Percentiles rank a stretch among this genome's conserved stretches.
Conservation (phyloP, 2,329 filamentous ascomycete species). For the Hortaea werneckii region DNA sequence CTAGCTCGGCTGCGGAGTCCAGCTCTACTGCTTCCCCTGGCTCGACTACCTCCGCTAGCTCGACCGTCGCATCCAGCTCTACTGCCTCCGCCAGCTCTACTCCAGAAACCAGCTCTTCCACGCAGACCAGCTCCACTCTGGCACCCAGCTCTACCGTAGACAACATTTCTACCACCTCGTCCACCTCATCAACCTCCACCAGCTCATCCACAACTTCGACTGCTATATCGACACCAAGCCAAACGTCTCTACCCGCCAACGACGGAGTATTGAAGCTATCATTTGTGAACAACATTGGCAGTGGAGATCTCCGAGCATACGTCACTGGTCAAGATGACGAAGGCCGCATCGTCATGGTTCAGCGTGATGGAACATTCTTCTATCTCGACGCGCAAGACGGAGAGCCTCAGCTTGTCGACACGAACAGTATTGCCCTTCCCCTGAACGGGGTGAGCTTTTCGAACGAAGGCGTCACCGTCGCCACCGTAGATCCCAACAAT, state of each 20-base stretch:
- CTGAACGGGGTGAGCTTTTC: conserved; percentile 29
- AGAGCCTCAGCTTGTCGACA: conserved; percentile 23
- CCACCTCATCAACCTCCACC: not conserved
- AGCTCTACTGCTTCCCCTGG: not conserved
- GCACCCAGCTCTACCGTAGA: too few relatives aligned
- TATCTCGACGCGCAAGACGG: conserved; percentile 33
- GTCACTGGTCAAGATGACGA: conserved; percentile 36
- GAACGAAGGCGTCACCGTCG: conserved; percentile 9
- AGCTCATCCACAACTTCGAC: not conserved
- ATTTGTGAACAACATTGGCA: conserved; percentile 37
- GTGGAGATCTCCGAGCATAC: conserved; percentile 34
- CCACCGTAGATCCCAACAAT: not conserved
- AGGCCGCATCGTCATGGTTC: conserved; percentile 35
- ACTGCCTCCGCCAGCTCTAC: not conserved
- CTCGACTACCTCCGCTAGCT: not conserved
- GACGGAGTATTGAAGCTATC: not conserved
- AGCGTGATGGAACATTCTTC: conserved; percentile 31
- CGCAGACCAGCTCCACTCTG: too few relatives aligned
- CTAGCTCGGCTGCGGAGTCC: not conserved
- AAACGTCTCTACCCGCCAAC: not conserved
- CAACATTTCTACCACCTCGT: not conserved
- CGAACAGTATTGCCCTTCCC: conserved; percentile 32
- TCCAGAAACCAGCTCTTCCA: too few relatives aligned
- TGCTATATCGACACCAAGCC: not conserved
- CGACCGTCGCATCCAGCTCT: not conserved